Conservation (phyloP, 2,329 filamentous ascomycete species). For the Blastomyces gilchristii region DNA sequence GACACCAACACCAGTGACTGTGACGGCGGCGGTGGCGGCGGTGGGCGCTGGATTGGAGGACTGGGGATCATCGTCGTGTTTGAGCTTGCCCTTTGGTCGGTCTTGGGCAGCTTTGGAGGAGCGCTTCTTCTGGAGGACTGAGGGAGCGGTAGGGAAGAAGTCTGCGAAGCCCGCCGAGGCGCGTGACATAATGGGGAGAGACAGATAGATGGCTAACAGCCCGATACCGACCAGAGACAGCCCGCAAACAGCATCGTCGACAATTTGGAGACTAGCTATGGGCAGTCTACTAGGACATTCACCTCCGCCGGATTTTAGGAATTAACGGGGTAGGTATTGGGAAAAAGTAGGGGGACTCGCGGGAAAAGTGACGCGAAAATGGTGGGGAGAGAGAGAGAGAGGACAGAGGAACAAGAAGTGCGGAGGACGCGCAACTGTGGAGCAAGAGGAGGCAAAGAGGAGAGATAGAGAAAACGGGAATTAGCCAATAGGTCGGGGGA, state of each 20-base stretch:
- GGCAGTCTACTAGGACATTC: background rate
- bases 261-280: conserved; percentile 2
- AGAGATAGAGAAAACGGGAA: background rate
- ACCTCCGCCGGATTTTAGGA: background rate
- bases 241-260: conserved; percentile 34
- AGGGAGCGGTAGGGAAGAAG: conserved; percentile 73
- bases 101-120: conserved; percentile 42
- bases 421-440: background rate
- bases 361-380: conserved; percentile 4
- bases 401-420: background rate
- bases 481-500: background rate
- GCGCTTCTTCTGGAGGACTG: conserved; percentile 45
- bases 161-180: conserved; percentile 71
- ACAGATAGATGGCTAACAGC: conserved; percentile 34
- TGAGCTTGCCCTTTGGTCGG: conserved; percentile 49
- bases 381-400: background rate
- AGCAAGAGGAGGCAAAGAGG: background rate
- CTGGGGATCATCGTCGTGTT: conserved; percentile 17
- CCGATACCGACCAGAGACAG: conserved; percentile 25
- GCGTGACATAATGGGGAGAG: conserved; percentile 63
- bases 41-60: conserved; percentile 7
- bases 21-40: conserved; percentile 12
- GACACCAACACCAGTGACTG: conserved; percentile 10
- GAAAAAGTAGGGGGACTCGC: background rate
- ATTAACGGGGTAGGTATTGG: background rate